Base-by-base conservation (phyloP, 805 yeast genomes). In the Suhomyces kilbournensis region DNA sequence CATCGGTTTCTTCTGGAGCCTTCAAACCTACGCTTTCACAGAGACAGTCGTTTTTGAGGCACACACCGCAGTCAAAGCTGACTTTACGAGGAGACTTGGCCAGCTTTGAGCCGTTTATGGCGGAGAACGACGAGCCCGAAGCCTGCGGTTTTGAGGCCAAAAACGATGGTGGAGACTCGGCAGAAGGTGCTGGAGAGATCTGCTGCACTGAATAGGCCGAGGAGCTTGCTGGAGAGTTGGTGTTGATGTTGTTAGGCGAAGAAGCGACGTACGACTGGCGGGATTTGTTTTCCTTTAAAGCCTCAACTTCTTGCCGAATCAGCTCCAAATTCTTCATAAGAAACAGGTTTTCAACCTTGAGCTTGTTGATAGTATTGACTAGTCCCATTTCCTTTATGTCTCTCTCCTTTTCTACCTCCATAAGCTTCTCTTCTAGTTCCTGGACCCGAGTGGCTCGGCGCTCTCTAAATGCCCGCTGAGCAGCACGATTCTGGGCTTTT, bases 401-500 rank as follows among this genome's bases (percentile, higher is more conserved):
- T 52, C 80, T 78, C 59, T 83, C 92, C 57, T 81, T 79, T 68
- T 87, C 93, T 49, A 85, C 78, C 61, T 81, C 88, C 64, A 79
- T 72, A 52, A 86, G 76, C 67, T 82, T 83, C 48, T 78, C 81
- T 65, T 90, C 96, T 50, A 92, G 74, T 64, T 88, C 96, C 53
- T 83, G 83, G 7, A 90, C 89, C 48, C 91, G 72, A 30, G 88
- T 87, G 17, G 97, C 96, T 60, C 96, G 74, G 57, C 97, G 77
- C 66, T 90, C 96, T 57, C 97, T 74, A 71, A 90, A 89, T 2
- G 97, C 96, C 53, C 96, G 66, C 74, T 92, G 96, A 20, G 97
- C 96, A n/a, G 94, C 96, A 53, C 97, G 74, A 65, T 91, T 91
- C 68, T 88, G 97, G 3, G 96, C 96, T 68, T 90, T 90, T 50